Conservation (phyloP, 1,139 yeast species). For the Sugiyamaella neomexicana region DNA sequence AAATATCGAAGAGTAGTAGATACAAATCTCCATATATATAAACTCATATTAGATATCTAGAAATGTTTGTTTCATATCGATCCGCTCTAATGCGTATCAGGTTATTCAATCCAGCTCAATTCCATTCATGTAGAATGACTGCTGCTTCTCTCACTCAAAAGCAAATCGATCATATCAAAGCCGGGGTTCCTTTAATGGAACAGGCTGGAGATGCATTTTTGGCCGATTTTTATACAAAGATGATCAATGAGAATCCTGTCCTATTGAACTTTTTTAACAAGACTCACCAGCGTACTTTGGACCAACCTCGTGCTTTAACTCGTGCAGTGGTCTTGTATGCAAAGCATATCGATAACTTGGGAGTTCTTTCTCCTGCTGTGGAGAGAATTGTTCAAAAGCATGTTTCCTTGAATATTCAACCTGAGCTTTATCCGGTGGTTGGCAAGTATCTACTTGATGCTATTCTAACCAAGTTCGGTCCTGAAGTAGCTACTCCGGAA, state of each 20-base stretch:
- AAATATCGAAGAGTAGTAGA: neutral
- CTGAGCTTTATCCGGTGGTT: conserved; percentile 67
- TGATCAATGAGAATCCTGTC: conserved; percentile 55
- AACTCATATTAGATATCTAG: neutral
- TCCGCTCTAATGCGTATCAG: neutral
- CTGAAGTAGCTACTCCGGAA: conserved; percentile 54
- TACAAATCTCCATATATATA: no score
- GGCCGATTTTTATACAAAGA: conserved; percentile 52
- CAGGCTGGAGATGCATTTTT: conserved; percentile 58
- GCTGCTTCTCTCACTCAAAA: conserved; percentile 28
- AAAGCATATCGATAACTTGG: conserved; percentile 59
- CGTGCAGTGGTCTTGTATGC: conserved; percentile 64
- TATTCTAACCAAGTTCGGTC: conserved; percentile 56
- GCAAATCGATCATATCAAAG: conserved; percentile 49
- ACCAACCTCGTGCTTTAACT: conserved; percentile 67
- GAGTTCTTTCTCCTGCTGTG: conserved; percentile 56
- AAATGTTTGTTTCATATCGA: neutral
- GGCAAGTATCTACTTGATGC: conserved; percentile 57
- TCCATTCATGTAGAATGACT: conserved; percentile 2
- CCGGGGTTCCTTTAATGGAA: conserved; percentile 61
- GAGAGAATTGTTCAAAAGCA: conserved; percentile 64
- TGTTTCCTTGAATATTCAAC: conserved; percentile 59
- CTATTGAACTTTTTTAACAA: conserved; percentile 61
- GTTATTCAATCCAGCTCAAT: neutral
- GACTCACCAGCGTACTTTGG: conserved; percentile 55